Base-by-base conservation (phyloP, 192 early-diverging fungal species). In the Mortierella alpina region DNA sequence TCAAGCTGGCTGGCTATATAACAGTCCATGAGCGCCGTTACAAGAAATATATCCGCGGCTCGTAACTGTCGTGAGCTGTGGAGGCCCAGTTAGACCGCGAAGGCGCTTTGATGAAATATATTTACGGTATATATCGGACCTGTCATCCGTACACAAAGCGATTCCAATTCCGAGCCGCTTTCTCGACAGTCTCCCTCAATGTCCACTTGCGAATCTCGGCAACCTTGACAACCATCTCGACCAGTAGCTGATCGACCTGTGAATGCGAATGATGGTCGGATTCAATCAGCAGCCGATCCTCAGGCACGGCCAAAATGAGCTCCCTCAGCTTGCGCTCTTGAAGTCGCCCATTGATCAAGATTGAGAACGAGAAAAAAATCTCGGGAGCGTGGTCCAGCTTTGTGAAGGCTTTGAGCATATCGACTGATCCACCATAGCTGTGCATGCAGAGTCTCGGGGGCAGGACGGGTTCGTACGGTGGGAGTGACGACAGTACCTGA, bases 361-460 rank as follows among this genome's bases (percentile, higher is more conserved):
- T 70, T 9, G 94, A 95, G 84, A 96, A 96, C 18, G 90, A 91
- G 66, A 96, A 91, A 62, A 92, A 98, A 3, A 94, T 82, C 14
- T 77, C 86, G 78, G 69, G 69, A 1, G 64, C 63, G 39, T 83
- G 68, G 14, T 75, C 64, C 31, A 74, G 73, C 51, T 82, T 70
- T 5, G 85, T 48, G 23, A 94, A 85, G 6, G 72, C 70, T 40
- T 76, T 81, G 17, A 94, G 69, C 75, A 92, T 91, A 55, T 97
- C 94, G 23, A 86, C 66, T 23, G 92, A 93, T 22, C 94, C 95
- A 8, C 91, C 91, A 71, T 89, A 98, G 17, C 95, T 96, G 70
- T 98, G 96, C 60, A 96, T 83, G 78, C 93, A 95, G 53, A 98
- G 87, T 31, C 90, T 84, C 2, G 93, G 91, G 12, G 92, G 91